Base-by-base conservation (phyloP, 2,329 filamentous ascomycete species). In the Davidsoniella neocaledoniae region DNA sequence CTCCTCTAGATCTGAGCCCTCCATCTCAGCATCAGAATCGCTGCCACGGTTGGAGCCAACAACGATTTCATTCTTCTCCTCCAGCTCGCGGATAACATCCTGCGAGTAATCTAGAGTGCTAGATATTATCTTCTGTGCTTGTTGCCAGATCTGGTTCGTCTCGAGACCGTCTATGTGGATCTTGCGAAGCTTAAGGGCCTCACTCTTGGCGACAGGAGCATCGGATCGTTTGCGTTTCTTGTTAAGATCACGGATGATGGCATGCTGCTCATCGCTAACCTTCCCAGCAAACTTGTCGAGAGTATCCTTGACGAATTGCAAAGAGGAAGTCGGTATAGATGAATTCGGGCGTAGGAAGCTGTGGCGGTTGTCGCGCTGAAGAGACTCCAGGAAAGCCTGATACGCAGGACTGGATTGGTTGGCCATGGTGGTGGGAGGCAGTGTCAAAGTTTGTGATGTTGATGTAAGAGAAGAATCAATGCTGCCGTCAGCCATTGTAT, bases 81-180 rank as follows among this genome's bases (percentile, higher is more conserved):
- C 67, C 29, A 79, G 59, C 55, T 72, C 71, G 46, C 66, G 62
- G 14, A 78, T 59, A 3, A 66, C 59, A 5, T 65, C 62, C 44
- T 69, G 64, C 0, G 72, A 71, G 55, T 74, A 70, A 40, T 66
- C 63, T 43, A 77, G 57, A 9, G 74, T 65, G 43, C 71, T 70
- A 10, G 64, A 73, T 51, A 96, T 79, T 17, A 96, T 86, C 58
- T 84, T 78, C 59, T 80, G 81, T 7, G 86, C 83, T 67, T 98
- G 91, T 64, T 95, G 86, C 84, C 90, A 98, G 41, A 98, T 80
- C 64, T 96, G 90, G 17, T 81, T 77, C 9, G 84, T 81, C 58
- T 83, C 84, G 57, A 96, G 94, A 0, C 90, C 91, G 51, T 94
- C 79, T 5, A 86, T 70, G 61, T 95, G 84, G 14, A 98, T 69